Evolutionary conservation across 179 eudicot genomes (phyloP).

Genomic region (Beta macrorhiza): DNA sequence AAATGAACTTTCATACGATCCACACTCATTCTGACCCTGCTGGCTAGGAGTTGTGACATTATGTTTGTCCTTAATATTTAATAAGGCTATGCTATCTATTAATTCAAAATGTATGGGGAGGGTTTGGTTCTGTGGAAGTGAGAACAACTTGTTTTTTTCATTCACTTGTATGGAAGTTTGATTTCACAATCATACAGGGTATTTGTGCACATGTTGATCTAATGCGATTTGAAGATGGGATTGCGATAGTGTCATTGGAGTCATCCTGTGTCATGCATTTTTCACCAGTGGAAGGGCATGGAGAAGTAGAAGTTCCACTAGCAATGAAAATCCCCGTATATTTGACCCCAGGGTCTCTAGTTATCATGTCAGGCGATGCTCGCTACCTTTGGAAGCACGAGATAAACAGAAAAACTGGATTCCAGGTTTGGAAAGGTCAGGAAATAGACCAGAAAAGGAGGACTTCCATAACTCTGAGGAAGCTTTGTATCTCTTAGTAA

Average conservation of each 20-base stretch:
- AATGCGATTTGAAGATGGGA: constrained; percentile 92
- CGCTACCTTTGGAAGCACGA: constrained; percentile 89
- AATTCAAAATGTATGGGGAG: neutral
- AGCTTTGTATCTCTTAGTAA: constrained; percentile 51
- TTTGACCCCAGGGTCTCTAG: constrained; percentile 71
- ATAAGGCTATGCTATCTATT: neutral
- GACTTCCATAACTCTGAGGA: constrained; percentile 75
- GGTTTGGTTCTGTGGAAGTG: neutral
- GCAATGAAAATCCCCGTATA: constrained; percentile 50
- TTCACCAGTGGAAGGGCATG: constrained; percentile 40
- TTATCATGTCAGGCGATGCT: constrained; percentile 83
- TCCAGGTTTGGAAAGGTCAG: constrained; percentile 67
- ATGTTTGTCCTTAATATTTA: neutral
- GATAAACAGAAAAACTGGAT: constrained; percentile 74
- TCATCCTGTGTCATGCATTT: constrained; percentile 90
- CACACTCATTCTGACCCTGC: too few species aligned
- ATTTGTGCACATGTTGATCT: constrained; percentile 92
- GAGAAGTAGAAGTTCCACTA: constrained; percentile 21
- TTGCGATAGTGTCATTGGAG: constrained; percentile 76
- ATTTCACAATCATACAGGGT: constrained; percentile 49
- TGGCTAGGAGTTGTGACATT: too few species aligned
- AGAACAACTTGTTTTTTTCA: neutral
- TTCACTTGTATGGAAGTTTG: neutral
- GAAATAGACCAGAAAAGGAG: constrained; percentile 69
- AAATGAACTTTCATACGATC: neutral